These are phyloP conservation scores for Leptographium radiaticola DNA, from an alignment of 2,329 filamentous ascomycete species.

Conservation along the genomic window DNA sequence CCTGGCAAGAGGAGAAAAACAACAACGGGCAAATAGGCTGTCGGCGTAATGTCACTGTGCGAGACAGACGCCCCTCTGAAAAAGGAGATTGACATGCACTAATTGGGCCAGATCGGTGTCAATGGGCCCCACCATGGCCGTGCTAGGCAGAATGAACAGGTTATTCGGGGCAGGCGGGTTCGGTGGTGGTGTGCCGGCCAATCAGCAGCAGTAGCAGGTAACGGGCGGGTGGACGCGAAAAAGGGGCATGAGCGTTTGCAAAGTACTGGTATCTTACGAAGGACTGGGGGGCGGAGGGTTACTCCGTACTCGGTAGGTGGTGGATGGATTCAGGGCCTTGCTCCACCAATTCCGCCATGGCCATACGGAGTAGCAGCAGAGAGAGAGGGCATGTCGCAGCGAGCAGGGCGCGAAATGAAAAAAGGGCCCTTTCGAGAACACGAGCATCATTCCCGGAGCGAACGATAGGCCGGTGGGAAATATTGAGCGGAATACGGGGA, in stretches of 20 bases:
- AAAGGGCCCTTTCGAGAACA: too few relatives aligned
- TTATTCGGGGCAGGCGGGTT: background rate
- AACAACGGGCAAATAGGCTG: background rate
- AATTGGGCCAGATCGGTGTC: slow-evolving; percentile 9
- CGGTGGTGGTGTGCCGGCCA: background rate
- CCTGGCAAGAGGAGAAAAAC: background rate
- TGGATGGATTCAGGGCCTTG: too few relatives aligned
- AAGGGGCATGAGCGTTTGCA: background rate
- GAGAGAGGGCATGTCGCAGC: too few relatives aligned
- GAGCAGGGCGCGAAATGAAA: too few relatives aligned
- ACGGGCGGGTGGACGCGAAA: background rate
- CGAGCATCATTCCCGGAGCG: too few relatives aligned
- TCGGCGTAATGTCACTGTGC: background rate
- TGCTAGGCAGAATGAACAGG: background rate
- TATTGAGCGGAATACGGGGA: too few relatives aligned
- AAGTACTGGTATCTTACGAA: background rate
- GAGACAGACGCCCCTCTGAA: background rate
- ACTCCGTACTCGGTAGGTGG: too few relatives aligned
- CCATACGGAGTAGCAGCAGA: too few relatives aligned
- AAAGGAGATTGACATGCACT: slow-evolving; percentile 11
- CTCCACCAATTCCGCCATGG: too few relatives aligned
- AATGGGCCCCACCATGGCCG: slow-evolving; percentile 6
- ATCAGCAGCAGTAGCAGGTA: background rate
- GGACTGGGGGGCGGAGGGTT: background rate
- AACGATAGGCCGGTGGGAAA: too few relatives aligned